These are phyloP conservation scores for Lactarius evosmus DNA, from an alignment of 768 basidiomycete species.

Conservation along the genomic window DNA sequence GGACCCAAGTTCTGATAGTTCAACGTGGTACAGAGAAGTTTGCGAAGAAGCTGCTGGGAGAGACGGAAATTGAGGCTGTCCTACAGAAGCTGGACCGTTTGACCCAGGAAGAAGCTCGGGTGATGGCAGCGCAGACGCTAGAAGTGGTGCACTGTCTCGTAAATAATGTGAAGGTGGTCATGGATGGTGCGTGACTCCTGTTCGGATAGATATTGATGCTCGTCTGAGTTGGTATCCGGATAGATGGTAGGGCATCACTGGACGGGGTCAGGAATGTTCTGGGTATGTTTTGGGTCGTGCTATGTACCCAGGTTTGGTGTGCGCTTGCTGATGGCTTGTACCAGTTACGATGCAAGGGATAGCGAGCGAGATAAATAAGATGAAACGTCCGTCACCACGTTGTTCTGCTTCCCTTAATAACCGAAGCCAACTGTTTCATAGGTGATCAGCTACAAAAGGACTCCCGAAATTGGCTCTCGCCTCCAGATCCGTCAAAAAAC, in stretches of 20 bases:
- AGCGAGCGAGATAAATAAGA: background rate
- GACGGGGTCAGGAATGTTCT: background rate
- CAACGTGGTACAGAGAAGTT: background rate
- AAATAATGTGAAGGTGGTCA: background rate
- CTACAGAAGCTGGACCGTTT: background rate
- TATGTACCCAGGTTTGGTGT: background rate
- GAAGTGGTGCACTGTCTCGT: background rate
- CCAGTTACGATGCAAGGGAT: slow-evolving; percentile 1
- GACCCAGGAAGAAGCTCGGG: background rate
- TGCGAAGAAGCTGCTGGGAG: background rate
- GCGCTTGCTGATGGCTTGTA: background rate
- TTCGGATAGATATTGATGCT: background rate
- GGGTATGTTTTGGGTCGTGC: background rate
- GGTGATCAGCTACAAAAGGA: background rate
- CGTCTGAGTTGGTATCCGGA: background rate
- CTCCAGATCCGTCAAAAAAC: background rate
- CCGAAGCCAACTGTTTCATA: background rate
- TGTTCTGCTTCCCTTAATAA: background rate
- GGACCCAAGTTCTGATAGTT: background rate
- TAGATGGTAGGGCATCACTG: background rate
- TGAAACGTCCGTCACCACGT: background rate
- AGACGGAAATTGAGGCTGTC: background rate
- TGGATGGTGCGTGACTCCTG: background rate
- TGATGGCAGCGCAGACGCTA: background rate
- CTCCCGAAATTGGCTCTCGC: background rate